Evolutionary conservation across 164 flowering plant genomes (phyloP), one percentile per base, ranked within the genome.

Genomic region (Piper betle): DNA sequence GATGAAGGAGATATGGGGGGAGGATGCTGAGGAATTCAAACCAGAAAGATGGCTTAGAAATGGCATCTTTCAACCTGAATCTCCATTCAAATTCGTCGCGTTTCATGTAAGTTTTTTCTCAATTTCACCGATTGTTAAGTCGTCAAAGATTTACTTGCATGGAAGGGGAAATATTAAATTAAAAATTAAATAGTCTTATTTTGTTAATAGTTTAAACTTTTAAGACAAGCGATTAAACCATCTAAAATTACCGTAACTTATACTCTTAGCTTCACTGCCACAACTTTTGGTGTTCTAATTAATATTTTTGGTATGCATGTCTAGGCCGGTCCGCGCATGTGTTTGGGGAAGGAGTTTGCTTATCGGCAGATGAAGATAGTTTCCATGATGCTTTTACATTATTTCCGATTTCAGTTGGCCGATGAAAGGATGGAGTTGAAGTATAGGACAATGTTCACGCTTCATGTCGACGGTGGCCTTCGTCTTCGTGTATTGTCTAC

Each of bases 311-410:
- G 33, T 25, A 25, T 25, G 33, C 33, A 25, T 43, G 69, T 71
- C 64, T 80, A 86, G 96, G 96, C 82, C 2, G 91, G 93, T 20
- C 93, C 93, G 19, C 65, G 89, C 39, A 83, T 73, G 7, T 84
- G 93, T 63, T 66, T 86, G 15, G 94, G 91, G 8, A 84, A 79
- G 62, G 91, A 84, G 13, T 85, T 86, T 54, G 89, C 96, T 9
- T 86, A 89, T 68, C 59, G 85, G 60, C 86, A 84, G 63, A 85
- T 89, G 96, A 89, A 86, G 82, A 86, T 85, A 33, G 63, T 79
- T 3, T 68, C 86, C 13, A 68, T 72, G n/a, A 74, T 77, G 15
- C 85, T 89, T 43, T 65, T 83, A 55, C 62, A 57, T 38, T 82
- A 73, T 72, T 86, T 84, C 65, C 66, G 71, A 57, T 88, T 82